Evolutionary conservation across 2,329 filamentous ascomycete species (phyloP).

Genomic region (Akanthomyces lecanii): DNA sequence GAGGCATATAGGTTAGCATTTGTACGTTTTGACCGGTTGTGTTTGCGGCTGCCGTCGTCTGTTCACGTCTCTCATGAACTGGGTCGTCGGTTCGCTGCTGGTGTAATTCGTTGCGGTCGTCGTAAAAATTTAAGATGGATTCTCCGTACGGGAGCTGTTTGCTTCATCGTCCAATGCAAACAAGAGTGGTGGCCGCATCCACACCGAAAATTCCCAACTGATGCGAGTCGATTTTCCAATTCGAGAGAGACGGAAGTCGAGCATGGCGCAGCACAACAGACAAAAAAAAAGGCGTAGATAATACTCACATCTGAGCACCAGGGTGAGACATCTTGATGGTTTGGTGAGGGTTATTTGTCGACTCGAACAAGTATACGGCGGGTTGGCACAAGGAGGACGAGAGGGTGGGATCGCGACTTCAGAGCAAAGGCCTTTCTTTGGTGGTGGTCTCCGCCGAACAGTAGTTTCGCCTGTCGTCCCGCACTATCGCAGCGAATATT

Average conservation of each 20-base stretch:
- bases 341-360: constrained; percentile 18
- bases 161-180: neutral
- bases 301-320: constrained; percentile 59
- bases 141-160: neutral
- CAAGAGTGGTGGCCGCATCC: neutral
- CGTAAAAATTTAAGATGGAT: neutral
- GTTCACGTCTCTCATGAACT: neutral
- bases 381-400: constrained; percentile 4
- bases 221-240: neutral
- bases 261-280: neutral
- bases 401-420: constrained; percentile 16
- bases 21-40: too few species aligned
- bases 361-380: constrained; percentile 9
- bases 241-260: neutral
- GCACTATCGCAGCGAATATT: constrained; percentile 18
- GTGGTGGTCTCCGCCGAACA: constrained; percentile 15
- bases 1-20: constrained; percentile 17
- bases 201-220: neutral
- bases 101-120: neutral
- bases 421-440: neutral
- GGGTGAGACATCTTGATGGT: constrained; percentile 56
- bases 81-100: neutral
- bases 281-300: constrained; percentile 12
- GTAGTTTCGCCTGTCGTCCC: constrained; percentile 13
- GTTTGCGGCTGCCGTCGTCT: neutral